These are phyloP conservation scores for Psilocybe tampanensis DNA, from an alignment of 768 basidiomycete species.

Conservation along the genomic window DNA sequence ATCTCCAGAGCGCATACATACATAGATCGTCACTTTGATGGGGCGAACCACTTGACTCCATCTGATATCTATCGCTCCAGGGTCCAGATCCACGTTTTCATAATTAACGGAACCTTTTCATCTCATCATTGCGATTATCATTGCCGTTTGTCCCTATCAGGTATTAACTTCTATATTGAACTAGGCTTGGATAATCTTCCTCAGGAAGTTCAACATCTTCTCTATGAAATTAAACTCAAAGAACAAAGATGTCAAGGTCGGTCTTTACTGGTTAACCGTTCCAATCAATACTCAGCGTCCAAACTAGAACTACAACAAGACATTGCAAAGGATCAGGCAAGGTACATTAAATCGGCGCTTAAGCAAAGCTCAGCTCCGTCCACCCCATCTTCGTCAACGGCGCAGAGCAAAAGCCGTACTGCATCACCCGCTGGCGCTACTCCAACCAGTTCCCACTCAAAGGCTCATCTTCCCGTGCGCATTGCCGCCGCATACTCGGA, in stretches of 20 bases:
- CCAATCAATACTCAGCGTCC: neutral
- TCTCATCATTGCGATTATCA: constrained; percentile 8
- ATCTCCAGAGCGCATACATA: no score
- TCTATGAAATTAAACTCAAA: constrained; percentile 46
- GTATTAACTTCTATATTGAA: constrained; percentile 14
- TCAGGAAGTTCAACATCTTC: constrained; percentile 45
- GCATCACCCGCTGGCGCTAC: constrained; percentile 17
- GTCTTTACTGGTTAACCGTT: neutral
- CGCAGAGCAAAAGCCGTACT: constrained; percentile 13
- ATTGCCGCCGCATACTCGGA: constrained; percentile 38
- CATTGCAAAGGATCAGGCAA: constrained; percentile 37
- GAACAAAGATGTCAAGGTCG: constrained; percentile 41
- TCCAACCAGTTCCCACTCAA: constrained; percentile 24
- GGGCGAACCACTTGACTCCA: neutral
- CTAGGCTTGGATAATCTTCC: constrained; percentile 50
- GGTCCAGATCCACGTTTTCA: neutral
- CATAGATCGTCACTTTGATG: no score
- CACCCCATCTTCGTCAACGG: constrained; percentile 9
- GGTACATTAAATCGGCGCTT: constrained; percentile 39
- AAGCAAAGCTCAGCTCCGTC: constrained; percentile 21
- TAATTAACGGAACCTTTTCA: constrained; percentile 6
- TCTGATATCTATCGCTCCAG: neutral
- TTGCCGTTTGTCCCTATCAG: constrained; percentile 10
- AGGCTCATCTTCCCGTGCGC: constrained; percentile 32
- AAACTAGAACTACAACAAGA: constrained; percentile 41